Conservation (phyloP, 352 stramenopile species). For the Phytophthora fragariaefolia region DNA sequence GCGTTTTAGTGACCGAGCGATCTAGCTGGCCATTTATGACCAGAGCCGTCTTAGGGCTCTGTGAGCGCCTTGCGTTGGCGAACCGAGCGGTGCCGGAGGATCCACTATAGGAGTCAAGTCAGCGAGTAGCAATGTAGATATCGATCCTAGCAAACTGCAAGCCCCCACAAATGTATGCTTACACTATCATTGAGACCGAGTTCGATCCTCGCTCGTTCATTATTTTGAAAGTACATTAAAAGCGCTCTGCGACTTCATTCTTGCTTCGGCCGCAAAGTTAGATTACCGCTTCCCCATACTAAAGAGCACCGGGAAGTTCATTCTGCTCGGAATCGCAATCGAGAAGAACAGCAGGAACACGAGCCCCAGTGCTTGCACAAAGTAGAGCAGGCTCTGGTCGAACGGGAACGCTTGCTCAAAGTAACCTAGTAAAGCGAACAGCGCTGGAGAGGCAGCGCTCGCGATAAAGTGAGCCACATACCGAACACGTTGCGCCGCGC, state of each 20-base stretch:
- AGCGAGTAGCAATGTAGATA: conserved; percentile 49
- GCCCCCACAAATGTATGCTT: conserved; percentile 40
- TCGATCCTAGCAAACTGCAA: conserved; percentile 36
- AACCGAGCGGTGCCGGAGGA: conserved; percentile 8
- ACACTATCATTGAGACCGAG: conserved; percentile 32
- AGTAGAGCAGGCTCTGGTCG: conserved; percentile 83
- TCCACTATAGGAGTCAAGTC: conserved; percentile 24
- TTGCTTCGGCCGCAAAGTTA: conserved; percentile 3
- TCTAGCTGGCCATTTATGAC: conserved; percentile 8
- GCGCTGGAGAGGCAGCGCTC: conserved; percentile 48
- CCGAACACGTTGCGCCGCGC: conserved; percentile 62
- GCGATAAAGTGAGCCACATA: conserved; percentile 69
- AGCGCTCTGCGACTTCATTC: neutral
- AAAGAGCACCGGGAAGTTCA: conserved; percentile 87
- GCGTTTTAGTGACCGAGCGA: conserved; percentile 9
- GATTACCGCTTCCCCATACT: conserved; percentile 79
- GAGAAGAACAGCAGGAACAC: conserved; percentile 80
- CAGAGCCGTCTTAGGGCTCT: conserved; percentile 5
- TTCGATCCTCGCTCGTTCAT: conserved; percentile 1
- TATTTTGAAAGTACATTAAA: conserved; percentile 16
- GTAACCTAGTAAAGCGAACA: conserved; percentile 82
- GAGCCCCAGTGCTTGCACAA: conserved; percentile 69
- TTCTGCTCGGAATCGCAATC: conserved; percentile 74
- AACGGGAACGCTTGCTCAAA: conserved; percentile 80
- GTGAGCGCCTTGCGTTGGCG: conserved; percentile 11